phyloP scores from a whole-genome alignment of 208 protist species.

The Naegleria lovaniensis region DNA sequence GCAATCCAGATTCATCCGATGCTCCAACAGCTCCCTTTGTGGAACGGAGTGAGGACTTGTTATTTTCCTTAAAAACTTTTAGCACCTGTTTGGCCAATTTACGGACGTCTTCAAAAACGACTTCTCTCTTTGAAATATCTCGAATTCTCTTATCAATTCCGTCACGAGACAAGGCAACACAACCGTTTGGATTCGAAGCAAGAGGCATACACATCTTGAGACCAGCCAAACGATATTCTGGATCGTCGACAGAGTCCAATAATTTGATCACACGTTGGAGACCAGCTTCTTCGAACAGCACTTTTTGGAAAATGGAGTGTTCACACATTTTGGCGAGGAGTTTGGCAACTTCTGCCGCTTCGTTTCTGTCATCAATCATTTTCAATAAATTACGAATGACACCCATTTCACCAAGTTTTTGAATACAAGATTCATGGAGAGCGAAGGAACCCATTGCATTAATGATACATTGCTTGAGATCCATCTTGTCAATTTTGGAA shows the following conservation, averaged over 20 bases:
- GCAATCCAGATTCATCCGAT: background rate
- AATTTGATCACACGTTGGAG: background rate
- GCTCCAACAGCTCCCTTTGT: background rate
- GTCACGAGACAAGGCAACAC: background rate
- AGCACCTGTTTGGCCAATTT: background rate
- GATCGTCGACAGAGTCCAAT: background rate
- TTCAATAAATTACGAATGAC: slow-evolving; percentile 1
- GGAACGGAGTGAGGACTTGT: background rate
- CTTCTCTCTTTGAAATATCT: background rate
- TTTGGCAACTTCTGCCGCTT: background rate
- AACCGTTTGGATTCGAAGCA: background rate
- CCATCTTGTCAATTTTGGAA: background rate
- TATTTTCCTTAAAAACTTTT: background rate
- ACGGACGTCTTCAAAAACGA: background rate
- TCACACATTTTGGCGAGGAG: background rate
- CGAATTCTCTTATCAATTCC: background rate
- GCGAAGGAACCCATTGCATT: background rate
- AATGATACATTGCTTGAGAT: background rate
- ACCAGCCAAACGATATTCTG: background rate
- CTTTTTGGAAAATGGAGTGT: background rate
- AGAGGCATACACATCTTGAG: background rate
- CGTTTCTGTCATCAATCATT: background rate
- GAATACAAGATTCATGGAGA: background rate
- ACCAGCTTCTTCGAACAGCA: background rate
- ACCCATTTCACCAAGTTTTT: background rate